Evolutionary conservation across 2,329 filamentous ascomycete genomes (phyloP), one percentile per base, ranked within the genome.

Genomic region (Clarireedia monteithiana): DNA sequence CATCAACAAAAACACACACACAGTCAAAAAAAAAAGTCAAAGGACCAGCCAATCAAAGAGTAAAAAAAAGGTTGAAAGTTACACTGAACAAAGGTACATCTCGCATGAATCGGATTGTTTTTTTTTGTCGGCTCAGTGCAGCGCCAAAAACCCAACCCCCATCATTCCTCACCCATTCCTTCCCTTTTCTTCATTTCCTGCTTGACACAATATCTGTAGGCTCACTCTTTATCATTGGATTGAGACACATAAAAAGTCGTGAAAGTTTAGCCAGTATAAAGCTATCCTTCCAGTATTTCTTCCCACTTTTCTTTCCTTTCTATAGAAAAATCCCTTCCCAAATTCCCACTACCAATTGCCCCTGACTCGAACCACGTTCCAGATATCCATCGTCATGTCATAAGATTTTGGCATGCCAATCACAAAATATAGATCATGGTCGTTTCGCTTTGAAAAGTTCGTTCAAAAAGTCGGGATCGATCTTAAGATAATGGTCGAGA

Each of bases 61-160:
- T 50, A 36, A 50, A 55, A 54, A 47, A 54, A 50, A 24, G 27
- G 53, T 46, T 50, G 46, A 50, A 46, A 46, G 52, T 50, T 55
- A 55, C 52, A 55, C 48, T 40, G 53, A 55, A 54, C 52, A 55
- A 55, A 55, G 53, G 53, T 55, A 55, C 53, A 55, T 50, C 50
- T 55, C 53, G 53, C 53, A 55, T 55, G 46, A 39, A 40, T 46
- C 12, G 44, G 15, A 24, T 24, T 55, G 36, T 50, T 47, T 50
- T 55, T 50, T 55, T 48, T 48, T 48, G 34, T 49, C 38, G 36
- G 49, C 40, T 55, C 53, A 42, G 53, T 36, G 46, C 46, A 46
- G 23, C 14, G 23, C 26, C 17, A 40, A 26, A 46, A 46, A 46
- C 23, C 40, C 45, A 55, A 55, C 45, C 45, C 38, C 49, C 24